Evolutionary conservation across 2,329 filamentous ascomycete species (phyloP), one percentile per base, ranked within the genome.

Genomic region (Cytospora chrysosperma): DNA sequence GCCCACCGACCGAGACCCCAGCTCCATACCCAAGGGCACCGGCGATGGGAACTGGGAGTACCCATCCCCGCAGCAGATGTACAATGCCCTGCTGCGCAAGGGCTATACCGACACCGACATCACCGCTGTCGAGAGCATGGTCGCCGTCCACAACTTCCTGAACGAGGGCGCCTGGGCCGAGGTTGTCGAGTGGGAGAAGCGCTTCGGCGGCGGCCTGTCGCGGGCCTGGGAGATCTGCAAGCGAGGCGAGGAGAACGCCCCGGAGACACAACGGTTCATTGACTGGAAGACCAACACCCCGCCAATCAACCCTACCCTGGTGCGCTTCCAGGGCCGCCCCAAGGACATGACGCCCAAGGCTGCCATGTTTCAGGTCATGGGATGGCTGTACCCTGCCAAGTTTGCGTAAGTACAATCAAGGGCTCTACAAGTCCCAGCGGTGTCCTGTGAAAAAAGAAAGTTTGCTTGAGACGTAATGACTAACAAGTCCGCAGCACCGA

Each of bases 61-160:
- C 74, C 95, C 95, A 0, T 97, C 93, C 0, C 94, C 95, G 0
- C 95, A 99, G 79, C 95, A 99, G 77, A 99, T 99, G 95, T 99
- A 98, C 82, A 98, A 99, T 73, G 95, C 95, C 9, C 89, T 99
- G 78, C 80, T 98, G 66, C 89, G 95, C 68, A 99, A 99, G 78
- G 95, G 95, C 64, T 95, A 97, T 77, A 93, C 90, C 0, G 93
- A 98, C 74, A 98, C 95, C 0, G 93, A 96, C 62, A 86, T 92
- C 61, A 95, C 94, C 24, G 93, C 93, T 4, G 93, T 99, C 17
- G 93, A 97, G 77, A 88, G 89, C 72, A 99, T 99, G 95, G 95
- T 99, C 7, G 90, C 92, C 0, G 92, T 98, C 13, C 95, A 99
- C 81, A 99, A 99, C 77, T 98, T 97, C 72, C 77, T 99, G 64